Evolutionary conservation across 176 grass and related monocot genomes (phyloP), one percentile per base, ranked within the genome.

Genomic region (Tillandsia leiboldiana): DNA sequence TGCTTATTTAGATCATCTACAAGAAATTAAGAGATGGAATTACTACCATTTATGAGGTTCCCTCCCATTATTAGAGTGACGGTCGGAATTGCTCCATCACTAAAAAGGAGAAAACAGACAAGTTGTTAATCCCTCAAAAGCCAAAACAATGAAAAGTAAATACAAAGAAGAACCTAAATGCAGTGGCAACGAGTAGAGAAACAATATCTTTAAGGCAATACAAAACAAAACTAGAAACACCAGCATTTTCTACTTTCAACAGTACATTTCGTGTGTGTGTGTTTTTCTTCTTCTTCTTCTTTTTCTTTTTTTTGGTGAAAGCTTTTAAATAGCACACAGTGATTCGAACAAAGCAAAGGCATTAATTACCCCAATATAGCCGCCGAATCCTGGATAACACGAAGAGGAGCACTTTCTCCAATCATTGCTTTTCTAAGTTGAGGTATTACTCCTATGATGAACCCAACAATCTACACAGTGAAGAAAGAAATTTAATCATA

Each of bases 51-150:
- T 23, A 93, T 65, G 56, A 97, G 82, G 83, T 97, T 93, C 64
- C 82, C 89, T 81, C 94, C 94, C 94, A 93, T 97, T 77, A 93
- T 90, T 72, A 93, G 9, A 8, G 94, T 84, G 28, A 99, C 8
- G 0, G 94, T 84, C 29, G 94, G 94, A 70, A 93, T 84, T 53
- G 89, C 86, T 12, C 79, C 94, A 49, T 84, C 84, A 3, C 89
- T 99, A 66, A 2, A 62, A 13, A 77, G 56, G 14, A 59, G 64
- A 68, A 71, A 72, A 51, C 0, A 42, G 3, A 8, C 10, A 28
- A 59, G 9, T 58, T 59, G 2, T 24, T 66, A 33, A 29, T 83
- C 22, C 74, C 74, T 3, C 50, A n/a, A 28, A 64, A 13, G 2
- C 9, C 7, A 33, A 9, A 28, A 51, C 1, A 51, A 56, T 11